These are phyloP conservation scores for Paramecium sexaurelia DNA, from an alignment of 73 alveolate genomes.

Conservation along the genomic window DNA sequence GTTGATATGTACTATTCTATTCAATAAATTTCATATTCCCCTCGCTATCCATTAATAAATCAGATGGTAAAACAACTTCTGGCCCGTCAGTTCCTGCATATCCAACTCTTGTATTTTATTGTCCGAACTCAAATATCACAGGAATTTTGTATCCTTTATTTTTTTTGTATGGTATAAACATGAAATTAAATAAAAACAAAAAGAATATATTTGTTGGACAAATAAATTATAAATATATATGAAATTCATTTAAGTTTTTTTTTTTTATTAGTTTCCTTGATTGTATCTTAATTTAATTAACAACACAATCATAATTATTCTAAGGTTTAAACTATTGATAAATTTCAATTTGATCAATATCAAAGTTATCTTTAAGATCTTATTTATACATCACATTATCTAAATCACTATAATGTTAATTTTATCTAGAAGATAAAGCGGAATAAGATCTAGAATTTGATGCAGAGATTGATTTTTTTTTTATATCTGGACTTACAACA, in stretches of 20 bases:
- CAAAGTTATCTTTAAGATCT: neutral
- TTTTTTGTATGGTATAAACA: conserved; percentile 48
- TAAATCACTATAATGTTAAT: conserved; percentile 4
- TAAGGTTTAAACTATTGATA: neutral
- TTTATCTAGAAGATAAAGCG: neutral
- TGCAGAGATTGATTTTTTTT: neutral
- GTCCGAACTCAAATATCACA: conserved; percentile 38
- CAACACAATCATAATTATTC: conserved; percentile 25
- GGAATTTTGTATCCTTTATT: conserved; percentile 47
- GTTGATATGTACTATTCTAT: neutral
- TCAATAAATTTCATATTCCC: conserved; percentile 49
- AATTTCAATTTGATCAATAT: neutral
- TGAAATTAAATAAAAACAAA: neutral
- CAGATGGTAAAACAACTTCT: conserved; percentile 30
- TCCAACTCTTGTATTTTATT: conserved; percentile 28
- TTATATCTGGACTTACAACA: conserved; percentile 10
- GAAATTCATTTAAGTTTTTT: neutral
- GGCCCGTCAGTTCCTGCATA: conserved; percentile 48
- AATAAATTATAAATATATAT: neutral
- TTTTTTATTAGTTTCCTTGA: neutral
- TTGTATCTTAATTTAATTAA: neutral
- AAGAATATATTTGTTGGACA: no score
- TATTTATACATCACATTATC: neutral
- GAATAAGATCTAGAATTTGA: conserved; percentile 24
- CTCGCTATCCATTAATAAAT: conserved; percentile 39